Evolutionary conservation across 192 early-diverging fungal genomes (phyloP), one percentile per base, ranked within the genome.

Genomic region (Radiomyces spectabilis): DNA sequence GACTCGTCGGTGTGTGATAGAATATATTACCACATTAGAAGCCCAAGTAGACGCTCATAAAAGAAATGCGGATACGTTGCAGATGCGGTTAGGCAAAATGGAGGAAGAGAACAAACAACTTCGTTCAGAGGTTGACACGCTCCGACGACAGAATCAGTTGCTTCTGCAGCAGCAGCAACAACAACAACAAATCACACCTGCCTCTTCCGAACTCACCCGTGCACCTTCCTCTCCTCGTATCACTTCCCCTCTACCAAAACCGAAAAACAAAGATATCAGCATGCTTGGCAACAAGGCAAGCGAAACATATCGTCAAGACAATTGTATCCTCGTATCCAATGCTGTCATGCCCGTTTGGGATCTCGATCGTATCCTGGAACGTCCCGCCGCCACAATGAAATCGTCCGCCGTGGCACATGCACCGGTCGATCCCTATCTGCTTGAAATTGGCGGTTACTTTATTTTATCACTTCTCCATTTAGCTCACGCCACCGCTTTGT

Each of bases 11-110:
- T n/a, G n/a, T n/a, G n/a, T n/a, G n/a, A n/a, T 48, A 66, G 64
- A 66, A 51, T 66, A 66, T 43, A 66, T 66, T 16, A 54, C 64
- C 26, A 66, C 64, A 34, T 49, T 66, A 31, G 64, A 66, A 54
- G 52, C 37, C 34, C 64, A 66, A 54, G 64, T 66, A 15, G 47
- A 54, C 45, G 57, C 54, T 18, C 64, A 66, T 41, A 66, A 66
- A 25, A 55, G 46, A 10, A 44, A 27, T 24, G 64, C 64, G 3
- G 64, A 66, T 25, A 18, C 38, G 35, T 33, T 66, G 15, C 30
- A 53, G 30, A 57, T 60, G 4, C 43, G 54, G 27, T 41, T 66
- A 6, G 41, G n/a, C 18, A 60, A 55, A 39, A 50, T 66, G 4
- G 64, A 66, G 32, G 53, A 66, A 22, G 64, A 66, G 35, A 66